Conservation (phyloP, 305 asterid genomes). For the Withania somnifera region DNA sequence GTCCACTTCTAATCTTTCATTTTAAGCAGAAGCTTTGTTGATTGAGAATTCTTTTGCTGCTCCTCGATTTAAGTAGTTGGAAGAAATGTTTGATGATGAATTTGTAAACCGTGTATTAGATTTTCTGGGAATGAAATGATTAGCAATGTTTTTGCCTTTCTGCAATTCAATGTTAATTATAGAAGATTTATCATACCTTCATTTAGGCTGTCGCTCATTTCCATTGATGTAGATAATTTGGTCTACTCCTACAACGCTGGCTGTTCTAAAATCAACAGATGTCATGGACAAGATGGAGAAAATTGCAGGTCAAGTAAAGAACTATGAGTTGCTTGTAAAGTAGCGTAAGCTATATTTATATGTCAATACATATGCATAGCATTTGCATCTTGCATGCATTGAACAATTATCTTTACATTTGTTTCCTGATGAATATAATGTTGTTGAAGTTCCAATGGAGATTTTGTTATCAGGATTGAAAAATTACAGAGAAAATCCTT, state of each 20-base stretch:
- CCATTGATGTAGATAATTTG: constrained; percentile 26
- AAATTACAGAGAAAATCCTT: constrained; percentile 36
- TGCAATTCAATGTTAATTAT: not conserved
- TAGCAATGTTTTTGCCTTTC: not conserved
- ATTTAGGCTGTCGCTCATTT: constrained; percentile 2
- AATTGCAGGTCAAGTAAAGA: constrained; percentile 41
- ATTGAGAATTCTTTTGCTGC: not conserved
- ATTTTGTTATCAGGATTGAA: constrained; percentile 31
- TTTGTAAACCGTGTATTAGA: not conserved
- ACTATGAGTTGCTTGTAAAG: constrained; percentile 37
- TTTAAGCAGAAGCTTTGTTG: not conserved
- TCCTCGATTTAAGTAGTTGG: not conserved
- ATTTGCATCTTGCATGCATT: constrained; percentile 61
- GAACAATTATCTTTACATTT: constrained; percentile 56
- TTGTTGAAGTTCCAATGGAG: not conserved
- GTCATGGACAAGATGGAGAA: constrained; percentile 30
- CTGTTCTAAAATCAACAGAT: constrained; percentile 22
- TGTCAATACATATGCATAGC: constrained; percentile 26
- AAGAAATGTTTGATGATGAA: not conserved
- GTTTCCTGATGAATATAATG: not conserved
- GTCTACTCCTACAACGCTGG: constrained; percentile 27
- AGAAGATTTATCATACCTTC: not conserved
- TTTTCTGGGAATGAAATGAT: too few species aligned
- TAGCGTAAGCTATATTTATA: constrained; percentile 49
- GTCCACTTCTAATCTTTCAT: constrained; percentile 21